phyloP scores from a whole-genome alignment of 2,329 filamentous ascomycete genomes.

The Pseudogymnoascus destructans region DNA sequence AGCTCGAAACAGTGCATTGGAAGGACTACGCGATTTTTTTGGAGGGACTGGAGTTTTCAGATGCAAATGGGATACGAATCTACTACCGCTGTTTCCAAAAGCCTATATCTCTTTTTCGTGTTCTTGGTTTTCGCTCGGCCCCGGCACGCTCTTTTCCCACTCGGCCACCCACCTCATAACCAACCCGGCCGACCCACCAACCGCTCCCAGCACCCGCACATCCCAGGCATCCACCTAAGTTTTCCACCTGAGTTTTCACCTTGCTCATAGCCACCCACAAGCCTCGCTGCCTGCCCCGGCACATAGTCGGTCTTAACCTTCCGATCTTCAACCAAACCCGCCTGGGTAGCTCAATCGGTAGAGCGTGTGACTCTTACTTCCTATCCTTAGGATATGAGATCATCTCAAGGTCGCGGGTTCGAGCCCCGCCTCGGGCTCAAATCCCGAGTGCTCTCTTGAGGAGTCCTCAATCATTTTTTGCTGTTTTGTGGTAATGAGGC shows the following conservation, averaged over 20 bases:
- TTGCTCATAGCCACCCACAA: neutral
- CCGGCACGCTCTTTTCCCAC: neutral
- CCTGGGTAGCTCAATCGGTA: conserved; percentile 51
- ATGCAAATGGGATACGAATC: neutral
- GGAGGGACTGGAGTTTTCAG: neutral
- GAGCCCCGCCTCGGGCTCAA: conserved; percentile 7
- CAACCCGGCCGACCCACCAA: neutral
- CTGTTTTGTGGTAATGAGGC: neutral
- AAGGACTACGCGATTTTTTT: neutral
- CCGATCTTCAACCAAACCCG: conserved; percentile 7
- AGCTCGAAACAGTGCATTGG: neutral
- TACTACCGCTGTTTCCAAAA: neutral
- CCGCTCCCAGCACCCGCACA: neutral
- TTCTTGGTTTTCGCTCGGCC: neutral
- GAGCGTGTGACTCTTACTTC: conserved; percentile 56
- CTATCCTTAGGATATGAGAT: conserved; percentile 1
- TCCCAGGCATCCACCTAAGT: neutral
- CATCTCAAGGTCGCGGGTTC: conserved; percentile 8
- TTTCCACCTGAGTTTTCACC: neutral
- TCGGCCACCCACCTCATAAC: conserved; percentile 1
- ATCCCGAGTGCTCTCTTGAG: neutral
- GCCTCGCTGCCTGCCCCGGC: neutral
- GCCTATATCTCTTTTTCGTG: neutral
- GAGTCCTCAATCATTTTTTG: neutral
- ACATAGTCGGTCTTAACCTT: neutral